phyloP scores from a whole-genome alignment of 2,329 filamentous ascomycete species.

The Talaromyces islandicus region DNA sequence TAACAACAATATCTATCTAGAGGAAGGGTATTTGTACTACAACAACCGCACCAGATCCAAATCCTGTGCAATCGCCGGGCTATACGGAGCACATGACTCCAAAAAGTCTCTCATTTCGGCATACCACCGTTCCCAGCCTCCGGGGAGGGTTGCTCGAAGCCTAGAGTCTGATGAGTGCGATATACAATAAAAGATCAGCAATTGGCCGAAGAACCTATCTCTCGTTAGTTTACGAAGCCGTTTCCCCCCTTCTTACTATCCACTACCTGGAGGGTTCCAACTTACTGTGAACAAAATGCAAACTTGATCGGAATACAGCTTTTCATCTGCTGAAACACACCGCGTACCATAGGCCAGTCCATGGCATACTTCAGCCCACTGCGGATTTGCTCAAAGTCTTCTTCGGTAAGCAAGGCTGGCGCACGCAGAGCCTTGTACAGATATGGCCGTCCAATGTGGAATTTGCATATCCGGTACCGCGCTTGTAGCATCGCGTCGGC shows the following conservation, averaged over 20 bases:
- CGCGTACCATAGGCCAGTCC: conserved; percentile 35
- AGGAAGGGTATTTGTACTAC: not conserved
- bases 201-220: conserved; percentile 35
- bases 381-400: conserved; percentile 34
- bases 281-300: conserved; percentile 36
- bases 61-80: conserved; percentile 35
- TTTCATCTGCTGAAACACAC: conserved; percentile 36
- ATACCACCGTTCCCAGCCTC: conserved; percentile 36
- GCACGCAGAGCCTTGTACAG: conserved; percentile 39
- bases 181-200: conserved; percentile 38
- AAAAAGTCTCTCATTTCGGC: conserved; percentile 36
- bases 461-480: conserved; percentile 33
- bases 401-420: conserved; percentile 29
- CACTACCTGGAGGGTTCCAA: not conserved
- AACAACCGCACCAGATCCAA: conserved; percentile 30
- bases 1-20: not conserved
- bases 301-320: conserved; percentile 38
- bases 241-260: not conserved
- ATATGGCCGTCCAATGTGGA: conserved; percentile 37
- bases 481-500: conserved; percentile 34
- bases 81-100: conserved; percentile 31
- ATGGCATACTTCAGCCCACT: conserved; percentile 35
- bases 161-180: conserved; percentile 30
- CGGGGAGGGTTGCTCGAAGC: conserved; percentile 30
- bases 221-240: not conserved